phyloP scores from a whole-genome alignment of 2,329 filamentous ascomycete species.

The Chaetothyriales sp. region DNA sequence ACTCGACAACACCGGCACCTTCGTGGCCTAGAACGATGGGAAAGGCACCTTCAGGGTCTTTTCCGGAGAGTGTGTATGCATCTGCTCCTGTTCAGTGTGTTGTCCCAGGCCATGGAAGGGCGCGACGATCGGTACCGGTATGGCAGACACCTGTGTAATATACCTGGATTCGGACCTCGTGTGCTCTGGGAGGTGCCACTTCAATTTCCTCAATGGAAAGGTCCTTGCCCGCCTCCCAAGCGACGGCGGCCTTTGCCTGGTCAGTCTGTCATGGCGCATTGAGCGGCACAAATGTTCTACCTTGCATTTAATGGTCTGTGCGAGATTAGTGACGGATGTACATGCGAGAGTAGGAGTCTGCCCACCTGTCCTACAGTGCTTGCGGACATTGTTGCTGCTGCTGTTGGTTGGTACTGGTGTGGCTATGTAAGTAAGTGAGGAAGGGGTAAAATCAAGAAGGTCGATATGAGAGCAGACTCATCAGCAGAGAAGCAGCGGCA shows the following conservation, averaged over 20 bases:
- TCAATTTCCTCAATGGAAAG: constrained; percentile 84
- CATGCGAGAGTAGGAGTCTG: background rate
- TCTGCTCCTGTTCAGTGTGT: constrained; percentile 36
- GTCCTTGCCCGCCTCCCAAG: constrained; percentile 90
- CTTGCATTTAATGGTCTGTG: constrained; percentile 83
- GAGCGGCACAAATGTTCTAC: constrained; percentile 23
- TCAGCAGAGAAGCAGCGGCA: background rate
- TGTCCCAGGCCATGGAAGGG: background rate
- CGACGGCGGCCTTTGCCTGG: constrained; percentile 61
- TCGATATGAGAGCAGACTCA: background rate
- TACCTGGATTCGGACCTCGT: constrained; percentile 94
- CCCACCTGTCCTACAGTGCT: constrained; percentile 5
- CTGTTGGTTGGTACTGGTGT: background rate
- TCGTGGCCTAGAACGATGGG: constrained; percentile 81
- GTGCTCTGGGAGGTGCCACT: constrained; percentile 72
- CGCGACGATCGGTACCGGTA: constrained; percentile 51
- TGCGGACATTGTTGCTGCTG: constrained; percentile 1
- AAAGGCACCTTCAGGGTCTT: constrained; percentile 92
- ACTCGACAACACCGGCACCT: constrained; percentile 84
- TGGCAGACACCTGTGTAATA: constrained; percentile 98
- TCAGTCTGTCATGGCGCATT: constrained; percentile 4
- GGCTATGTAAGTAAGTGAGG: background rate
- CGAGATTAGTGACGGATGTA: background rate
- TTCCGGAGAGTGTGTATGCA: constrained; percentile 88
- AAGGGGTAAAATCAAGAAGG: background rate